Base-by-base conservation (phyloP, 139 green algal species). In the Haematococcus sp. region DNA sequence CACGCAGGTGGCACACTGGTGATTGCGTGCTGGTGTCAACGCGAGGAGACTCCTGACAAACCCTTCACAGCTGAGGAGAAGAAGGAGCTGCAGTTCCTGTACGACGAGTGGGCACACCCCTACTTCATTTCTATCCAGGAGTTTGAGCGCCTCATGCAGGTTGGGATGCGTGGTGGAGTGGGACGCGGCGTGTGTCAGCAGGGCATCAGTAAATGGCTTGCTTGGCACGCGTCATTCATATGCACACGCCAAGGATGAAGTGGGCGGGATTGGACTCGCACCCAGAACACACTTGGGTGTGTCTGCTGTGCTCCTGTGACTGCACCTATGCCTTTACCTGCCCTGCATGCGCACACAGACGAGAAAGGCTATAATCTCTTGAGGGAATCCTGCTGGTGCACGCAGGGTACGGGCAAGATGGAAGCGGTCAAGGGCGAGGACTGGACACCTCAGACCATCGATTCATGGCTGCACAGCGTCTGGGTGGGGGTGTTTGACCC, bases 51-150 rank as follows among this genome's bases (percentile, higher is more conserved):
- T 20, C 68, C 66, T 22, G 72, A 49, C 3, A 49, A n/a, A n/a
- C 80, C 87, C 0, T 89, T 97, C 73, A 94, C 80, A 25, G 32
- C 81, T 23, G 35, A 88, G 25, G 94, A 98, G 15, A 91, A 88
- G 75, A 73, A 78, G 20, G 76, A 92, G 31, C 85, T 98, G 52
- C 77, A 93, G 70, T 98, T 98, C 79, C 78, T 98, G 76, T 98
- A 98, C 63, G 91, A 97, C 30, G 94, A 98, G 83, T 85, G 80
- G 93, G 93, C 94, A 25, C 94, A 98, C 81, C 94, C 94, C 49
- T 97, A 91, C 89, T 98, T 98, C 86, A 91, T 98, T 70, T 95
- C 87, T 55, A 92, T 91, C 46, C 77, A 97, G 78, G 92, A 98
- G 83, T 98, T 96, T 71, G 88, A 76, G 0, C 86, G 94, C 17